phyloP scores from a whole-genome alignment of 306 rosid genomes.

The Malus sieversii region DNA sequence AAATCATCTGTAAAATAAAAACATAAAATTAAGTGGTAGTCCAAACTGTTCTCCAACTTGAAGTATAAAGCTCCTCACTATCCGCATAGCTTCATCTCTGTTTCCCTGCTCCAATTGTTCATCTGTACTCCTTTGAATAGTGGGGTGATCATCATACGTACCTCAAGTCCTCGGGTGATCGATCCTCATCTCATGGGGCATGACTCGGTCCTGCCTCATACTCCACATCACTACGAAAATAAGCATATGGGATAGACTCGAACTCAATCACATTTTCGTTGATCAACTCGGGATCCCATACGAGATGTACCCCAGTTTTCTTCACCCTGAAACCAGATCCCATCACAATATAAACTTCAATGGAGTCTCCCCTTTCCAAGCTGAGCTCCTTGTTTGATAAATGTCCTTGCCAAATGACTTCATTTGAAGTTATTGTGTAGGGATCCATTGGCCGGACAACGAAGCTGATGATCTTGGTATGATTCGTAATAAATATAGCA shows the following conservation, averaged over 20 bases:
- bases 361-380: slow-evolving; percentile 13
- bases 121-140: too few relatives aligned
- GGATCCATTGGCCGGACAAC: neutral
- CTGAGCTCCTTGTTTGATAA: slow-evolving; percentile 1
- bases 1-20: too few relatives aligned
- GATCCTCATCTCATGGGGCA: too few relatives aligned
- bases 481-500: neutral
- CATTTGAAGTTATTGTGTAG: neutral
- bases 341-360: slow-evolving; percentile 3
- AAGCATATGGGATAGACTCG: neutral
- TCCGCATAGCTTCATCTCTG: too few relatives aligned
- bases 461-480: neutral
- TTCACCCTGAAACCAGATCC: slow-evolving; percentile 5
- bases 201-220: too few relatives aligned
- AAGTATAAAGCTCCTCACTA: too few relatives aligned
- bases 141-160: too few relatives aligned
- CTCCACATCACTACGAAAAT: neutral
- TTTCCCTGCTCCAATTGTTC: too few relatives aligned
- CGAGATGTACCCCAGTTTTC: neutral
- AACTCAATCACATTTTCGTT: neutral
- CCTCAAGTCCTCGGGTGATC: too few relatives aligned
- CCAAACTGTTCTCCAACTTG: too few relatives aligned
- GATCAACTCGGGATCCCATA: neutral
- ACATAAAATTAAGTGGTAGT: too few relatives aligned
- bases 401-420: slow-evolving; percentile 19